Evolutionary conservation across 2,329 filamentous ascomycete species (phyloP).

Genomic region (Metarhizium album): DNA sequence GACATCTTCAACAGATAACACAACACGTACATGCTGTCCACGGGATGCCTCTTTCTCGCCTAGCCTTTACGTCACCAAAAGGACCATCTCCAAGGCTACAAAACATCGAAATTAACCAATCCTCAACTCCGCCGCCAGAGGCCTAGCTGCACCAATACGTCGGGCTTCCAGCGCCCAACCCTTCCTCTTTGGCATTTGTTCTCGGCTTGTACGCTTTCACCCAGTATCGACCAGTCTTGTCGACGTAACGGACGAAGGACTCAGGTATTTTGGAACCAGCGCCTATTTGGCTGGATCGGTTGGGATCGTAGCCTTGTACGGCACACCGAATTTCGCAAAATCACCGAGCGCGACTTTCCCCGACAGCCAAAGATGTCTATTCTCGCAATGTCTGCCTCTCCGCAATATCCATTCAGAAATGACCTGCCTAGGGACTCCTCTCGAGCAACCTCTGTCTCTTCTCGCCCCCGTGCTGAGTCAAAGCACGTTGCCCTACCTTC

Average conservation of each 20-base stretch:
- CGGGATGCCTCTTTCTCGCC: neutral
- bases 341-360: constrained; percentile 14
- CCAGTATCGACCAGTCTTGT: neutral
- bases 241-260: neutral
- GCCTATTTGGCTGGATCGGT: constrained; percentile 11
- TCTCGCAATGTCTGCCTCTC: constrained; percentile 34
- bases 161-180: neutral
- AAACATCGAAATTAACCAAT: neutral
- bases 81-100: neutral
- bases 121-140: neutral
- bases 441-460: constrained; percentile 21
- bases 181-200: neutral
- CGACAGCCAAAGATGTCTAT: constrained; percentile 35
- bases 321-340: constrained; percentile 18
- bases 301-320: constrained; percentile 31
- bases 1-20: neutral
- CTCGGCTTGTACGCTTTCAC: neutral
- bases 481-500: constrained; percentile 37
- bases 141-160: neutral
- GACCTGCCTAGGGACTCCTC: constrained; percentile 29
- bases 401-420: constrained; percentile 29
- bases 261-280: neutral
- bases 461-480: constrained; percentile 25
- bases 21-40: neutral
- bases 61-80: neutral